Base-by-base conservation (phyloP, 495 filamentous ascomycete genomes). In the Xylaria palmicola region DNA sequence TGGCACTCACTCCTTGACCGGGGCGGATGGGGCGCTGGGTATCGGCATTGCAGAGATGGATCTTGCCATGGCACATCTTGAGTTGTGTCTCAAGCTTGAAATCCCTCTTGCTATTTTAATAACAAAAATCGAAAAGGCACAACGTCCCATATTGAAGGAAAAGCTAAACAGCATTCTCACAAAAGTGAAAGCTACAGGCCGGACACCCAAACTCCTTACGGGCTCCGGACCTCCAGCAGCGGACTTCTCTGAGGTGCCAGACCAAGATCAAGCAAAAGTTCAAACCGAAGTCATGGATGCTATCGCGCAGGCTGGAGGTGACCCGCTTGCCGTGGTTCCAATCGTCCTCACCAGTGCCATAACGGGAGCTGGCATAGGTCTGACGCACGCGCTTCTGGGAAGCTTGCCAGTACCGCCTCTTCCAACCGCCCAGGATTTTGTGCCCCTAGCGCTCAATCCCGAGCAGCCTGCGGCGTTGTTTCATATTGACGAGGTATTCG, bases 41-140 rank as follows among this genome's bases (percentile, higher is more conserved):
- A 81, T 85, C 40, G 69, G 58, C 22, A 67, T 72, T 62, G 52
- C 58, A 20, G 66, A 63, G 36, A 83, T 89, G 49, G 88, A 93
- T 61, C 74, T 92, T 27, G 90, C 86, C 17, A 81, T 86, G 64
- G 86, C 90, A 0, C 91, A 98, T 72, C 79, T 98, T n/a, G 85
- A 92, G 22, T 81, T 98, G 10, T 97, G 92, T 71, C 76, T 96
- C 19, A 88, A 90, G 54, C 73, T 98, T 17, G 81, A 84, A 7
- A 74, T 92, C 22, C 89, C 92, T 0, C 73, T 95, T 48, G 79
- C 90, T 7, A 83, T 98, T 4, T 83, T 91, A 7, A 89, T 98
- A 48, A 97, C 94, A 0, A 98, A 98, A 68, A 78, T 93, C 45
- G 94, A 98, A 67, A 73, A 97, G 56, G 92, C 92, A 17, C 90